phyloP scores from a whole-genome alignment of 208 protist species.

The Herpetomonas muscarum region DNA sequence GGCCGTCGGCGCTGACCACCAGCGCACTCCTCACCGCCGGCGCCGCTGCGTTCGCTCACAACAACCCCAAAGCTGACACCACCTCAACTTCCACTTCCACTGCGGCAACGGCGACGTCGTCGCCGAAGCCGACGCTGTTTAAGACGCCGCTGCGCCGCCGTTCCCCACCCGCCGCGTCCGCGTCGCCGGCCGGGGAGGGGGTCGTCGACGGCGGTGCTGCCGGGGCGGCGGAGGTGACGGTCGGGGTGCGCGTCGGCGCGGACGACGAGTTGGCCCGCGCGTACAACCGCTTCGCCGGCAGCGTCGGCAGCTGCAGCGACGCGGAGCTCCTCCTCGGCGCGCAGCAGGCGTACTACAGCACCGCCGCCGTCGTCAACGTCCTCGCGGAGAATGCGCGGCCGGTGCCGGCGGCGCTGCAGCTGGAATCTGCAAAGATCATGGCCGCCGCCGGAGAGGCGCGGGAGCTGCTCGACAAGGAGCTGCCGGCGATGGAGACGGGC shows the following conservation, averaged over 20 bases:
- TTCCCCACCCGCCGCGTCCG: neutral
- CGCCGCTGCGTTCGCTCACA: too few species aligned
- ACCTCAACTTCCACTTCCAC: too few species aligned
- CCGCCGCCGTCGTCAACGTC: conserved; percentile 34
- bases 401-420: conserved; percentile 6
- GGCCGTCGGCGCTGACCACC: too few species aligned
- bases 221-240: conserved; percentile 1
- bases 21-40: too few species aligned
- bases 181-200: neutral
- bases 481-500: conserved; percentile 8
- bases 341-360: conserved; percentile 66
- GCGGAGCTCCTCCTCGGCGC: conserved; percentile 60
- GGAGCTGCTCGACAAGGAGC: conserved; percentile 21
- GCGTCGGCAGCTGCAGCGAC: conserved; percentile 38
- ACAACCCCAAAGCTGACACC: too few species aligned
- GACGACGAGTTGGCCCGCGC: conserved; percentile 31
- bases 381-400: conserved; percentile 21
- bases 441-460: conserved; percentile 18
- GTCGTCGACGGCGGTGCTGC: neutral
- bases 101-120: conserved; percentile 9
- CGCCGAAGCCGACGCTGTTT: too few species aligned
- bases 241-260: conserved; percentile 28
- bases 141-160: too few species aligned
- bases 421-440: conserved; percentile 6
- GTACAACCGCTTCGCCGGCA: conserved; percentile 47